Evolutionary conservation across 2,329 filamentous ascomycete genomes (phyloP), one percentile per base, ranked within the genome.

Genomic region (Nemania bipapillata): DNA sequence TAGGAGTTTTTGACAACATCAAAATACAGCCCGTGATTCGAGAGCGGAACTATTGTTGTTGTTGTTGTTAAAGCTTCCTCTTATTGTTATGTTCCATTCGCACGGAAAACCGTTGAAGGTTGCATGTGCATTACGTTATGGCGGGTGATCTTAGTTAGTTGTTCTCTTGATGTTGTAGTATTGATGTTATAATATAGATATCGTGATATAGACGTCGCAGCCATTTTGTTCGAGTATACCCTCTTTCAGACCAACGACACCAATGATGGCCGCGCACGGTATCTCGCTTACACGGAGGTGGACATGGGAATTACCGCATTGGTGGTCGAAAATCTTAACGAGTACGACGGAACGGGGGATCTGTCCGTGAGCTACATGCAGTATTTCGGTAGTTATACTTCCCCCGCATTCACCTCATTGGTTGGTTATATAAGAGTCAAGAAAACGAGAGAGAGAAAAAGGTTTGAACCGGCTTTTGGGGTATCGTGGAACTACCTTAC

Each of bases 401-500:
- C 42, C 63, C 63, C 64, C 64, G 56, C 61, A 65, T 50, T 47
- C 54, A 37, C 54, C n/a, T 63, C 37, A 60, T 55, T 58, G 32
- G 53, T 58, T 32, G 24, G 45, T 53, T 58, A 64, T 35, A 53
- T 58, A 17, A 58, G 28, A 57, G 28, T 22, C 7, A 8, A 64
- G 32, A 24, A n/a, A 30, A 49, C 30, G 30, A n/a, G n/a, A n/a
- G n/a, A n/a, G n/a, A n/a, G n/a, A n/a, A n/a, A n/a, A n/a, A n/a
- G n/a, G n/a, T n/a, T 24, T 37, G 30, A 45, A 53, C 22, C 40
- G 24, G 26, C 17, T 24, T 17, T 53, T 17, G 30, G 20, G 42
- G 20, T 52, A 24, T 52, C 32, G 17, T 15, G 30, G 45, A 45
- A 45, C 22, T 30, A 22, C 26, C 11, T 28, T 15, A 24, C 42